Evolutionary conservation across 306 rosid species (phyloP).

Genomic region (Rosa chinensis): DNA sequence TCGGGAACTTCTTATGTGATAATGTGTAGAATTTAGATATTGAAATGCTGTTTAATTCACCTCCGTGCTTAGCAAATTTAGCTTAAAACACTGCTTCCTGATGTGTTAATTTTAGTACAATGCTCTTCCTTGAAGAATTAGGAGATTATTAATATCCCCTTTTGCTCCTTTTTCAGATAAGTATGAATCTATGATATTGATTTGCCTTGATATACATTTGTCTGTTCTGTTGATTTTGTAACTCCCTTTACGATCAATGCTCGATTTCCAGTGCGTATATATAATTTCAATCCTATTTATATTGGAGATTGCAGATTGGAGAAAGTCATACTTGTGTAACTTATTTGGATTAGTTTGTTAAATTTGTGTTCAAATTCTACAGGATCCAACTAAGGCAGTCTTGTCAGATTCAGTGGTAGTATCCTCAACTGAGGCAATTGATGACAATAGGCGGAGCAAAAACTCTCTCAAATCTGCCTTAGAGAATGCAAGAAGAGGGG

Average conservation of each 20-base stretch:
- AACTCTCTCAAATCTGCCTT: slow-evolving; percentile 4
- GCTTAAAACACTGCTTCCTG: neutral
- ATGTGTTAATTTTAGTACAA: neutral
- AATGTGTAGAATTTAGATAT: neutral
- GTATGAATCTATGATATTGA: neutral
- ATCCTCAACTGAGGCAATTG: slow-evolving; percentile 6
- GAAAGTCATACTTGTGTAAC: neutral
- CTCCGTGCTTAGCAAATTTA: neutral
- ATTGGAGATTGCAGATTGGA: neutral
- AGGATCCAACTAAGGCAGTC: slow-evolving; percentile 38
- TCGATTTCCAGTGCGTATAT: neutral
- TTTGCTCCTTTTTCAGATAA: neutral
- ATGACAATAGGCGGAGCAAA: slow-evolving; percentile 22
- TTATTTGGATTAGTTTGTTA: neutral
- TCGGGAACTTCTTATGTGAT: neutral
- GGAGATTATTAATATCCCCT: neutral
- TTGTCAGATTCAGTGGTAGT: slow-evolving; percentile 25
- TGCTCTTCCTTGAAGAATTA: neutral
- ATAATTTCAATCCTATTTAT: neutral
- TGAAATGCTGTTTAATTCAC: no score
- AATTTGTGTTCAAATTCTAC: neutral
- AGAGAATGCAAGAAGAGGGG: slow-evolving; percentile 23
- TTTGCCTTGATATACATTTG: neutral
- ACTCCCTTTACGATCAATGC: neutral
- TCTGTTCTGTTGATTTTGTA: neutral